Evolutionary conservation across 306 rosid genomes (phyloP).

Genomic region (Rosa multiflora): DNA sequence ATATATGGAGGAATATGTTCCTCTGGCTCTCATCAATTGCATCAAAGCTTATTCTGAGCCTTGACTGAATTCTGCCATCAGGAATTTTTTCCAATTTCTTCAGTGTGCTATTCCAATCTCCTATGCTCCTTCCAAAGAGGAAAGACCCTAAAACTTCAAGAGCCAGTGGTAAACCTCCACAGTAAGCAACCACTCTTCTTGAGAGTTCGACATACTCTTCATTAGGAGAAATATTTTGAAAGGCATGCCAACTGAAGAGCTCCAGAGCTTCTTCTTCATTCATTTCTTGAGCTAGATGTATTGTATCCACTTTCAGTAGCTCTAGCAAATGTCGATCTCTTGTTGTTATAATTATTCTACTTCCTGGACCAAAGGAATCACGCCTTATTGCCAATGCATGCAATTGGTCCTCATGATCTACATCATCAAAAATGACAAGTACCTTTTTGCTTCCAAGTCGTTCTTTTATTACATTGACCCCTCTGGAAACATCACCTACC

Average conservation of each 20-base stretch:
- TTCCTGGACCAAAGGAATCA: too few species aligned
- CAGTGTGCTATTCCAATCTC: background rate
- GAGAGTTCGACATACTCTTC: background rate
- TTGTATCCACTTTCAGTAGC: background rate
- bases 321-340: constrained; percentile 17
- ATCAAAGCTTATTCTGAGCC: background rate
- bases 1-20: background rate
- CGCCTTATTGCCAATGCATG: too few species aligned
- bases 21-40: background rate
- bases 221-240: background rate
- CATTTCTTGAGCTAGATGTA: constrained; percentile 1
- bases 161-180: background rate
- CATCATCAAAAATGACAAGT: too few species aligned
- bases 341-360: constrained; percentile 19
- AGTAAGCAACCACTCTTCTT: background rate
- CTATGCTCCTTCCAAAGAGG: background rate
- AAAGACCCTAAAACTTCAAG: background rate
- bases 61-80: too few species aligned
- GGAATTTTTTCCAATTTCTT: background rate
- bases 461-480: too few species aligned
- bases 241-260: constrained; percentile 39
- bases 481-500: too few species aligned
- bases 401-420: too few species aligned
- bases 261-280: constrained; percentile 14
- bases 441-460: too few species aligned